A percentile compares a stretch with the other conserved stretches of the same genome.
phyloP scores from a whole-genome alignment of 352 stramenopile genomes.

The Hyphochytrium catenoides region DNA sequence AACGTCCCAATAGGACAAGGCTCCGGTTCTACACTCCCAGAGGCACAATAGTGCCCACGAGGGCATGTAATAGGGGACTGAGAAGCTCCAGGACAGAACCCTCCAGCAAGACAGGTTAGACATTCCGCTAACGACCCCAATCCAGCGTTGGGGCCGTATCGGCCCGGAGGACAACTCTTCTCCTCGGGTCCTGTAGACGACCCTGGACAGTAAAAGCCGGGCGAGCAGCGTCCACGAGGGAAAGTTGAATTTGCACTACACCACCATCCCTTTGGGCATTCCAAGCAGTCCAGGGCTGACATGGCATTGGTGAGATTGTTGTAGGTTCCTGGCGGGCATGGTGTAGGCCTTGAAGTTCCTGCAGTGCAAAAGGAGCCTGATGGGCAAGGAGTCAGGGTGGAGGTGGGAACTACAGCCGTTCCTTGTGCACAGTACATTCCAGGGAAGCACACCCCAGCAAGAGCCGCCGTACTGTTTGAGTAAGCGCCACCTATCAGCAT shows the following conservation, averaged over 20 bases:
- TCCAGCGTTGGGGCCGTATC: too few species aligned
- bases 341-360: conserved; percentile 25
- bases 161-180: too few species aligned
- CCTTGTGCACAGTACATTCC: conserved; percentile 50
- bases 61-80: conserved; percentile 37
- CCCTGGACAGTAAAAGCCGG: conserved; percentile 4
- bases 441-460: conserved; percentile 56
- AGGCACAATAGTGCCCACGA: conserved; percentile 59
- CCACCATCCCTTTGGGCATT: too few species aligned
- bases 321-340: conserved; percentile 56
- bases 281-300: conserved; percentile 11
- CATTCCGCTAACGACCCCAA: conserved; percentile 42
- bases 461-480: conserved; percentile 24
- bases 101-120: conserved; percentile 29
- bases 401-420: conserved; percentile 30
- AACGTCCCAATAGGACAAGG: conserved; percentile 72
- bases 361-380: conserved; percentile 46
- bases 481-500: conserved; percentile 27
- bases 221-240: too few species aligned
- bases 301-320: conserved; percentile 28
- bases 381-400: conserved; percentile 43
- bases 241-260: too few species aligned
- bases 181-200: too few species aligned
- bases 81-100: conserved; percentile 32
- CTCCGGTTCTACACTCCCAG: conserved; percentile 32